A percentile compares a stretch with the other conserved stretches of the same genome.
These are phyloP conservation scores for Lotmaria passim DNA, from an alignment of 208 protist species.

Conservation along the genomic window DNA sequence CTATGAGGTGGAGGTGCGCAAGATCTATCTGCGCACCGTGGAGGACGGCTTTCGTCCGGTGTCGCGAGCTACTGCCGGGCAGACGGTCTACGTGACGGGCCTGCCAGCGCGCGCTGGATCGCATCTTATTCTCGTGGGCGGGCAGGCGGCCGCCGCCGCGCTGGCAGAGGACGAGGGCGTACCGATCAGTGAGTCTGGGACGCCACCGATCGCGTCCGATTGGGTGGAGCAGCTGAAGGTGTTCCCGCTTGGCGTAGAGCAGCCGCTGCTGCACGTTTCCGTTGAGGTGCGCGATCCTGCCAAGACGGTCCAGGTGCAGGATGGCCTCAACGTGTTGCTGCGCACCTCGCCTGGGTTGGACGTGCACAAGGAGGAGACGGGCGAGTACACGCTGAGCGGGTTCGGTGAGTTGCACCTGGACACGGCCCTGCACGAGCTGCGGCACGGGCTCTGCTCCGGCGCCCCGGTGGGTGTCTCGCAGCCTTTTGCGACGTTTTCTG, in stretches of 20 bases:
- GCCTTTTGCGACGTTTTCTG: slow-evolving; percentile 97
- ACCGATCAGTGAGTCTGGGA: background rate
- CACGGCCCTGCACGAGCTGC: slow-evolving; percentile 97
- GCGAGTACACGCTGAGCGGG: slow-evolving; percentile 97
- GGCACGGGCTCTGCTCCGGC: slow-evolving; percentile 69
- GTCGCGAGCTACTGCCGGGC: slow-evolving; percentile 53
- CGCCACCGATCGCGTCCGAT: slow-evolving; percentile 12
- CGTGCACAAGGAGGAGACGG: slow-evolving; percentile 97
- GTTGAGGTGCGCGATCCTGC: slow-evolving; percentile 97
- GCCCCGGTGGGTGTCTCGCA: slow-evolving; percentile 87
- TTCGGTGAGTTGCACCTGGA: slow-evolving; percentile 99
- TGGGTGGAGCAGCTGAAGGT: slow-evolving; percentile 64
- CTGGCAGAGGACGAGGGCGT: slow-evolving; percentile 39
- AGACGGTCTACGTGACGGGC: slow-evolving; percentile 71
- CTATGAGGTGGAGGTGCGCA: slow-evolving; percentile 45
- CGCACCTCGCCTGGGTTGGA: slow-evolving; percentile 92
- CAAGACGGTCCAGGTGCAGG: slow-evolving; percentile 95
- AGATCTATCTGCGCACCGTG: slow-evolving; percentile 54
- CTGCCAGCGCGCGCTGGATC: slow-evolving; percentile 53
- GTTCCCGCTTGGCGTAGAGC: slow-evolving; percentile 28
- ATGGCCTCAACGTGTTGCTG: slow-evolving; percentile 92
- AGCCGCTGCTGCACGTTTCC: slow-evolving; percentile 93
- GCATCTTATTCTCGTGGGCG: slow-evolving; percentile 67
- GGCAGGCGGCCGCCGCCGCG: slow-evolving; percentile 41
- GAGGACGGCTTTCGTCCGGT: slow-evolving; percentile 63